A percentile compares a stretch with the other conserved stretches of the same genome.
Conservation (phyloP, 2,329 filamentous ascomycete genomes). For the Colletotrichum liaoningense region DNA sequence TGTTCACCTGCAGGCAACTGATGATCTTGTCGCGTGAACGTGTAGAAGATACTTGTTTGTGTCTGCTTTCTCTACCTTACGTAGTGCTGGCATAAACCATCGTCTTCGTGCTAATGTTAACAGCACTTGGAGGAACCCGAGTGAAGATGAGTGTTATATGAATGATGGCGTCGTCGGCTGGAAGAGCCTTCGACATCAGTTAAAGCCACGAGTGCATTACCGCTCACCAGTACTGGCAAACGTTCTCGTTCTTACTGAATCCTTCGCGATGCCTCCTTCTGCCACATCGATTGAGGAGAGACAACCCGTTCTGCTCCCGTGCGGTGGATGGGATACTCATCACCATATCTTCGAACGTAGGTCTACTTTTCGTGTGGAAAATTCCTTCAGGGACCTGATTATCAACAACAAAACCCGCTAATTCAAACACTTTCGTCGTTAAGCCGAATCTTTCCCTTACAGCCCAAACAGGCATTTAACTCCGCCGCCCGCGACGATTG, state of each 20-base stretch:
- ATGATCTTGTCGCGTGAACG: too few relatives aligned
- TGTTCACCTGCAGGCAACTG: too few relatives aligned
- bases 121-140: too few relatives aligned
- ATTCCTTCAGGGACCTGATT: not conserved
- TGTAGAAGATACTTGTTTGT: too few relatives aligned
- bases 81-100: too few relatives aligned
- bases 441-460: constrained; percentile 25
- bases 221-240: too few relatives aligned
- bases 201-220: not conserved
- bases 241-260: too few relatives aligned
- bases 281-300: not conserved
- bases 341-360: constrained; percentile 48
- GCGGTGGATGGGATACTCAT: constrained; percentile 46
- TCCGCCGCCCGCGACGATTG: constrained; percentile 19
- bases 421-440: not conserved
- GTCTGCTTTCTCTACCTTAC: too few relatives aligned
- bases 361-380: not conserved
- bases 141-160: too few relatives aligned
- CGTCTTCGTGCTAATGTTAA: too few relatives aligned
- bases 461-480: constrained; percentile 21
- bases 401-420: not conserved
- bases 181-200: too few relatives aligned
- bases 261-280: constrained; percentile 12
- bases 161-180: too few relatives aligned
- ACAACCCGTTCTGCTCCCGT: constrained; percentile 38